Evolutionary conservation across 176 grass and related monocot genomes (phyloP), one percentile per base, ranked within the genome.

Genomic region (Zoysia pacifica): DNA sequence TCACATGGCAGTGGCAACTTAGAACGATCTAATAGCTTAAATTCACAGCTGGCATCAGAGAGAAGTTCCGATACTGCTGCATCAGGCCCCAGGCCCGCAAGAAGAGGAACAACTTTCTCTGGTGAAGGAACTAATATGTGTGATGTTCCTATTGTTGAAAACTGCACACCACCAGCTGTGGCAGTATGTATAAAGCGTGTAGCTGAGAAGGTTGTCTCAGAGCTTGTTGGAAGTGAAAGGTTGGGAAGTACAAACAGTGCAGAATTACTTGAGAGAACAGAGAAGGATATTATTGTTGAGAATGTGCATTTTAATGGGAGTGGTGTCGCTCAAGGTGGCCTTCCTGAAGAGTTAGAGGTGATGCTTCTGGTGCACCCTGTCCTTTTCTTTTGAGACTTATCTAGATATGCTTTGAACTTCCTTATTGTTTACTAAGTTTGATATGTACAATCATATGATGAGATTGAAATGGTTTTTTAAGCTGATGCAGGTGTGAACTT

Each of bases 331-430:
- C 74, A 86, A 19, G 81, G 73, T 82, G 81, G 83, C 46, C 78
- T 82, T 53, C 65, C 81, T 11, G 92, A 87, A 84, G 92, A 91
- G 52, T 75, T 89, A 86, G 92, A 91, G 92, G 92, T 94, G 76
- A 84, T 82, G 61, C 56, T 89, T 89, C 73, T 87, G 40, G 66
- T 80, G 64, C 84, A 82, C 74, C 67, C 36, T 39, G 18, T 28
- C 48, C n/a, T 63, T 71, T 75, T 28, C 28, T 28, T 65, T 47
- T 44, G 1, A 20, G n/a, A 14, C 72, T 52, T 20, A 3, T 40
- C n/a, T 85, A 65, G 36, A 76, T 45, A 79, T 42, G 48, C 73
- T 67, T 70, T 89, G 73, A 94, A 72, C 18, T 45, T 65, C 70
- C 72, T 70, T 44, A 19, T 55, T 58, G 42, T 58, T 75, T 78